These are phyloP conservation scores for Citrus inodora DNA, from an alignment of 345 rosid species.

Conservation along the genomic window DNA sequence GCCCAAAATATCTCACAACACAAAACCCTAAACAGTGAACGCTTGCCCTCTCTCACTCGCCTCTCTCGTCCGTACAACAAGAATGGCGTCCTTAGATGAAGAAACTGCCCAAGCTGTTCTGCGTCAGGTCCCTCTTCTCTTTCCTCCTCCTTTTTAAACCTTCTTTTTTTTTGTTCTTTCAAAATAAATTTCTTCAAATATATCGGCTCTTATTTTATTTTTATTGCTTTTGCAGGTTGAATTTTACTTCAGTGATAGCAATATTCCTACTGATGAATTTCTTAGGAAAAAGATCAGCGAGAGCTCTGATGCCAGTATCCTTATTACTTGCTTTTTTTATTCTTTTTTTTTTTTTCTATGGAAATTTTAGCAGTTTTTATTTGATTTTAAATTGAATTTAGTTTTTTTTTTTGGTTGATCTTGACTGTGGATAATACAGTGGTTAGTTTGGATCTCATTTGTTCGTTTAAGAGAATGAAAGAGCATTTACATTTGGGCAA, in stretches of 20 bases:
- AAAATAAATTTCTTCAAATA: no score
- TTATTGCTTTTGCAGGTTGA: conserved; percentile 55
- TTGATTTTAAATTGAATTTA: background rate
- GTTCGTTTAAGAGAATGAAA: conserved; percentile 90
- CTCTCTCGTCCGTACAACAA: conserved; percentile 19
- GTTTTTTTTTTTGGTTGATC: conserved; percentile 12
- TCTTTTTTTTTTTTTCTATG: no score
- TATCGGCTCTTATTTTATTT: background rate
- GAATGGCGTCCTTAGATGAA: conserved; percentile 61
- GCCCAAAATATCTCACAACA: background rate
- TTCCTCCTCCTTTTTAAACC: background rate
- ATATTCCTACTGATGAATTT: conserved; percentile 78
- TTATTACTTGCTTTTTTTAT: background rate
- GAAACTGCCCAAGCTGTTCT: conserved; percentile 63
- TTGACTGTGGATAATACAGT: conserved; percentile 49
- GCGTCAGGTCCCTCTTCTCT: conserved; percentile 53
- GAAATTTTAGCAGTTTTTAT: no score
- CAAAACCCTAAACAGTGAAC: background rate
- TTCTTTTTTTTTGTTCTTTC: background rate
- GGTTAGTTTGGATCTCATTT: conserved; percentile 86
- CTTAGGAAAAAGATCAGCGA: conserved; percentile 57
- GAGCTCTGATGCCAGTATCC: conserved; percentile 83
- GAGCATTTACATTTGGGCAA: conserved; percentile 62
- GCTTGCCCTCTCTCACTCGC: background rate
- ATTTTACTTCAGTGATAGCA: conserved; percentile 95